Evolutionary conservation across 495 filamentous ascomycete genomes (phyloP).

Genomic region (Aspergillus bertholletiae): DNA sequence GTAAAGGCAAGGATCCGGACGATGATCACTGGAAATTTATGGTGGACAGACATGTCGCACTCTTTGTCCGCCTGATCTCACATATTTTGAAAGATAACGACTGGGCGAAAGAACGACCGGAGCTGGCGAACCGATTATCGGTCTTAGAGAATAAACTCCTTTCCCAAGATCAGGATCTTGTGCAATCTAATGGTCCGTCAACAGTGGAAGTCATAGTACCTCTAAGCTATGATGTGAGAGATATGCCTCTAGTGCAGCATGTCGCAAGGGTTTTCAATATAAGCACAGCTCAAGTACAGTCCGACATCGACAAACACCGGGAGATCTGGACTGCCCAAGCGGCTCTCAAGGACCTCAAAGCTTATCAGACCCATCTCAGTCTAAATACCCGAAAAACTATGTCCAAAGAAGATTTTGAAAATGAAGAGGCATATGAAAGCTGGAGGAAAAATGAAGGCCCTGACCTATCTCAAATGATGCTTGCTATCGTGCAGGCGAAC

Average conservation of each 20-base stretch:
- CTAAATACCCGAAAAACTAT: conserved; percentile 75
- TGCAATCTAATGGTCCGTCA: conserved; percentile 49
- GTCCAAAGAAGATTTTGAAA: conserved; percentile 80
- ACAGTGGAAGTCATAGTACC: conserved; percentile 76
- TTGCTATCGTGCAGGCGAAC: conserved; percentile 79
- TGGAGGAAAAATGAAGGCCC: conserved; percentile 86
- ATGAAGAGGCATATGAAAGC: conserved; percentile 81
- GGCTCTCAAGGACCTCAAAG: conserved; percentile 84
- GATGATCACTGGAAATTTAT: conserved; percentile 91
- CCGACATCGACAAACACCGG: conserved; percentile 78
- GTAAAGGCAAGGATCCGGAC: conserved; percentile 72
- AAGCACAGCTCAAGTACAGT: conserved; percentile 70
- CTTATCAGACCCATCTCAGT: conserved; percentile 84
- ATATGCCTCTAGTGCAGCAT: conserved; percentile 89
- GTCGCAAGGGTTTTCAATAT: conserved; percentile 83
- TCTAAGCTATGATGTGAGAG: conserved; percentile 85
- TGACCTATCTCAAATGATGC: conserved; percentile 87
- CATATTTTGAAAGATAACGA: conserved; percentile 75
- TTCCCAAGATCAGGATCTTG: conserved; percentile 88
- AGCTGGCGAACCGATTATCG: conserved; percentile 72
- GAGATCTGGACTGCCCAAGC: conserved; percentile 85
- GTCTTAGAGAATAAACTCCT: conserved; percentile 91
- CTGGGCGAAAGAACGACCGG: conserved; percentile 74
- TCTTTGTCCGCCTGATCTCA: conserved; percentile 87
- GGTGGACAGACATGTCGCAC: conserved; percentile 89